Conservation (phyloP, 306 rosid genomes). For the Pterocarpus macrocarpus region DNA sequence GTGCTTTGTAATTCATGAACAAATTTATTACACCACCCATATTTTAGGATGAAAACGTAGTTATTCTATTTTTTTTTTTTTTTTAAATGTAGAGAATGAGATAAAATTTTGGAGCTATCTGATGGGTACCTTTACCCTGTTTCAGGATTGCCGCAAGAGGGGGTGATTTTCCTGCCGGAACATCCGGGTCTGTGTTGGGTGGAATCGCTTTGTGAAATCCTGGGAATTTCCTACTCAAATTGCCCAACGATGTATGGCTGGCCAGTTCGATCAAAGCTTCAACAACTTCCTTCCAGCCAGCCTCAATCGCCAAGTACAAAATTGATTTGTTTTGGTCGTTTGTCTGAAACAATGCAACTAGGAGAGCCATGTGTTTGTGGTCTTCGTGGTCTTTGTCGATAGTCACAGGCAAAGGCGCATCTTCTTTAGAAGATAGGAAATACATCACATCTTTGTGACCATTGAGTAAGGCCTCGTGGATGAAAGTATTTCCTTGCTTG, state of each 20-base stretch:
- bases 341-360: neutral
- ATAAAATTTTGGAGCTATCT: too few relatives aligned
- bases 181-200: fast-evolving
- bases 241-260: neutral
- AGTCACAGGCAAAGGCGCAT: too few relatives aligned
- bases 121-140: neutral
- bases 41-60: too few relatives aligned
- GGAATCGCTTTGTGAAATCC: neutral
- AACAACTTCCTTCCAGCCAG: neutral
- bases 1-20: too few relatives aligned
- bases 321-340: neutral
- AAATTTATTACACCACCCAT: too few relatives aligned
- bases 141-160: neutral
- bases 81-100: too few relatives aligned
- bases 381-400: too few relatives aligned
- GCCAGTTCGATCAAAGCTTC: neutral
- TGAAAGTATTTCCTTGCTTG: neutral
- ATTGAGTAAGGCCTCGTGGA: slow-evolving; percentile 20
- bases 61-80: too few relatives aligned
- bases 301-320: neutral
- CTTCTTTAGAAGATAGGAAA: too few relatives aligned
- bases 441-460: neutral
- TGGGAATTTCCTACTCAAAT: neutral
- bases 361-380: too few relatives aligned
- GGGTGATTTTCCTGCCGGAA: neutral